Evolutionary conservation across 352 stramenopile species (phyloP), one percentile per base, ranked within the genome.

Genomic region (Pythium volutum): DNA sequence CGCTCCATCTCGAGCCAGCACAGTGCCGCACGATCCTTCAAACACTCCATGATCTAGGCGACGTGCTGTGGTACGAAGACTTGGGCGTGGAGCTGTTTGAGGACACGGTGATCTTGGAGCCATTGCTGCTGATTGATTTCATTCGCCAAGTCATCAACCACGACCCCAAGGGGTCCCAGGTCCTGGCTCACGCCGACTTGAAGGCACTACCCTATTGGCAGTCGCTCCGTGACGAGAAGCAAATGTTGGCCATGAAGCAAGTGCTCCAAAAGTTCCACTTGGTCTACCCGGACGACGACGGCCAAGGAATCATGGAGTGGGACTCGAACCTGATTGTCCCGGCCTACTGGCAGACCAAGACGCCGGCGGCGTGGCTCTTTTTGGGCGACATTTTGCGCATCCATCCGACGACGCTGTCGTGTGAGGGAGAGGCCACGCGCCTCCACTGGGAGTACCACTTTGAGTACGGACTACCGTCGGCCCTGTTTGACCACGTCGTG

Each of bases 161-260:
- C 50, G 14, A 59, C 6, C 16, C 45, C 11, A 42, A 10, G 49
- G 14, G 3, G 20, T 31, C n/a, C n/a, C n/a, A n/a, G 18, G 36
- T 16, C 2, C 10, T 64, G 1, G 4, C 20, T 2, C 47, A 56
- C 29, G 20, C 5, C 1, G 47, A 41, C 4, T 38, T 51, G 11
- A 48, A 18, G 22, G 14, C 23, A 0, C 12, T 53, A 12, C 36
- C 47, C 3, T 58, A 47, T 3, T 53, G 54, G 54, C 15, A 22
- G 18, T 16, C 10, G 20, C 26, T 53, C 0, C 18, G 55, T 4
- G 38, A 16, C n/a, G 18, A 25, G 5, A 11, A 57, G 14, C 50
- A 53, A 2, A 50, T 64, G 31, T 29, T 56, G 16, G 59, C 58
- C n/a, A 57, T 73, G 29, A 73, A 73, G 34, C 18, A 55, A 41